Base-by-base conservation (phyloP, 1,139 yeast species). In the Pichia sp. region DNA sequence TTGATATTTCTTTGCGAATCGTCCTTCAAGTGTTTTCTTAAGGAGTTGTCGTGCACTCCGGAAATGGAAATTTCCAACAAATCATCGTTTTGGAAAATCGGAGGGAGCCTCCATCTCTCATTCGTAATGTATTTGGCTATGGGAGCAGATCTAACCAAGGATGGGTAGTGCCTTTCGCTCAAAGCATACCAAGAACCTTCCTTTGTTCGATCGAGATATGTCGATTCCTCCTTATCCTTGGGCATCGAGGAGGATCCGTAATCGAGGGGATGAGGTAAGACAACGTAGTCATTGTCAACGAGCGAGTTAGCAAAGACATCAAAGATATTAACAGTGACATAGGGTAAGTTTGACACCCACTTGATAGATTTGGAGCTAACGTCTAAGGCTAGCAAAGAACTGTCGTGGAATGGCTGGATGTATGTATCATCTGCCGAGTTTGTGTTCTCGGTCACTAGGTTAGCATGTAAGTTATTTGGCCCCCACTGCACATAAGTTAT, bases 401-500 rank as follows among this genome's bases (percentile, higher is more conserved):
- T 82, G 65, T 89, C 95, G 65, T 87, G 89, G 64, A 89, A 82
- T 1, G 97, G 96, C 1, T 95, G 85, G 60, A 93, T 84, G 63
- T 87, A 87, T 4, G 89, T 72, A 46, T 85, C 83, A 68, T 92
- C 98, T 23, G 78, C 60, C 4, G 89, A 80, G 48, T 77, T 74
- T 46, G 69, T 70, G 61, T 85, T 76, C 57, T 76, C 75, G 29
- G 61, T 59, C 1, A 71, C 82, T 57, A 92, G 75, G 65, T 87
- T 93, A 45, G 77, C 75, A 67, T 93, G 96, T 57, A 92, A 76
- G 61, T 90, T 85, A 70, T 92, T 92, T 31, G 96, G 96, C 7
- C 95, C 96, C 97, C 98, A 93, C 53, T 86, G 81, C 1, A 95
- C 78, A 66, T 87, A 92, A 0, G 95, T 85, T 10, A 93, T 90